These are phyloP conservation scores for Cyberlindnera mississippiensis DNA, from an alignment of 805 yeast genomes.

Conservation along the genomic window DNA sequence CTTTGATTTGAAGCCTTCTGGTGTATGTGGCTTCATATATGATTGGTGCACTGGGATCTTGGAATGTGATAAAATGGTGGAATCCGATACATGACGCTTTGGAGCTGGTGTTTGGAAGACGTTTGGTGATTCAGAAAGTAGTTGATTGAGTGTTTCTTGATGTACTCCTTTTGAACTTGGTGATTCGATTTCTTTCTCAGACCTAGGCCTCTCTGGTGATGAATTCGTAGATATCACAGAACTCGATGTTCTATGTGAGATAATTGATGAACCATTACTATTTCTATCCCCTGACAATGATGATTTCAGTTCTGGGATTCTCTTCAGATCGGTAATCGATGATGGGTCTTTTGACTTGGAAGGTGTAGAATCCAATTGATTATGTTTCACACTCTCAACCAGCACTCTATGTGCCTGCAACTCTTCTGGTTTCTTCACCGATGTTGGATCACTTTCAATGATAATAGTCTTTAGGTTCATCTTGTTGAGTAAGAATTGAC, in stretches of 20 bases:
- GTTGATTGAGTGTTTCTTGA: conserved; percentile 11
- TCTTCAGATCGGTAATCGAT: conserved; percentile 4
- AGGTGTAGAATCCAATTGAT: conserved; percentile 15
- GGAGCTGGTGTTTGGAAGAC: conserved; percentile 21
- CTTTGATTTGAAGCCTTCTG: conserved; percentile 14
- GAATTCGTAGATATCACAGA: too few relatives aligned
- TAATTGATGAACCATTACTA: conserved; percentile 1
- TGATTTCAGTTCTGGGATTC: conserved; percentile 19
- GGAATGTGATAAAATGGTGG: conserved; percentile 7
- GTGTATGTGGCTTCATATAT: conserved; percentile 5
- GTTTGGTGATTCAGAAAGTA: conserved; percentile 7
- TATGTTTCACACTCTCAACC: conserved; percentile 13
- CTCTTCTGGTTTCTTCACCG: conserved; percentile 23
- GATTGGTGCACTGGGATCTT: conserved; percentile 12
- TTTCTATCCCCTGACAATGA: conserved; percentile 7
- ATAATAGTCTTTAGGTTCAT: conserved; percentile 39
- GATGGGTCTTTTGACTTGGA: conserved; percentile 13
- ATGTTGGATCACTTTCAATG: conserved; percentile 32
- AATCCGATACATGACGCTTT: conserved; percentile 11
- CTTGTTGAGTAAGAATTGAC: conserved; percentile 37
- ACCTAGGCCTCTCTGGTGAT: too few relatives aligned
- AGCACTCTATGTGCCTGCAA: conserved; percentile 6
- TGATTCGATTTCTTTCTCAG: too few relatives aligned
- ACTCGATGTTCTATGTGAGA: neutral
- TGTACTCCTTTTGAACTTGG: too few relatives aligned